A percentile compares a stretch with the other conserved stretches of the same genome.
These are phyloP conservation scores for Austroboletus novae-zelandiae DNA, from an alignment of 1,284 basidiomycete genomes.

Conservation along the genomic window DNA sequence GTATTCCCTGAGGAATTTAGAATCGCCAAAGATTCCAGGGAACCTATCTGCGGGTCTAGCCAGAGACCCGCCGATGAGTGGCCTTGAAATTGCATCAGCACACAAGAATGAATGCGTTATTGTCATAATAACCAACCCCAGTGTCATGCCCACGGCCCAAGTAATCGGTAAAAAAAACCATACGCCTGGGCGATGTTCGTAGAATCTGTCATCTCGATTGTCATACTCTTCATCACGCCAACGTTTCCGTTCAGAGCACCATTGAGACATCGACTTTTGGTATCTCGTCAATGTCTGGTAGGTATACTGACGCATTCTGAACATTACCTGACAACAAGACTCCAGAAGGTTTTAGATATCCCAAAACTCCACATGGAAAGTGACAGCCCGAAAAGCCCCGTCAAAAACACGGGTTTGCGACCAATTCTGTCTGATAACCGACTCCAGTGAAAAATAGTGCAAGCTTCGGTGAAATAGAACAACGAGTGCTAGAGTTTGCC, in stretches of 20 bases:
- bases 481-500: conserved; percentile 43
- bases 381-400: conserved; percentile 55
- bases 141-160: conserved; percentile 43
- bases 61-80: conserved; percentile 60
- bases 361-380: conserved; percentile 64
- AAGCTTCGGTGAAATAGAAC: conserved; percentile 53
- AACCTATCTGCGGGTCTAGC: conserved; percentile 61
- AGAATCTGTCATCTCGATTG: conserved; percentile 32
- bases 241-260: conserved; percentile 47
- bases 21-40: conserved; percentile 48
- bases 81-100: conserved; percentile 33
- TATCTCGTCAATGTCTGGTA: background rate
- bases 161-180: conserved; percentile 40
- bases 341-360: conserved; percentile 56
- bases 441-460: conserved; percentile 66
- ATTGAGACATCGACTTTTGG: conserved; percentile 33
- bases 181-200: conserved; percentile 38
- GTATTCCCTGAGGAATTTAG: conserved; percentile 52
- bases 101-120: background rate
- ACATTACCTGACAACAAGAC: conserved; percentile 50
- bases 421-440: conserved; percentile 63
- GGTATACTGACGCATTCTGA: background rate
- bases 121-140: conserved; percentile 30
- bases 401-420: conserved; percentile 61
- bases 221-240: conserved; percentile 31